These are phyloP conservation scores for Trametes maxima DNA, from an alignment of 768 basidiomycete genomes.

Conservation along the genomic window DNA sequence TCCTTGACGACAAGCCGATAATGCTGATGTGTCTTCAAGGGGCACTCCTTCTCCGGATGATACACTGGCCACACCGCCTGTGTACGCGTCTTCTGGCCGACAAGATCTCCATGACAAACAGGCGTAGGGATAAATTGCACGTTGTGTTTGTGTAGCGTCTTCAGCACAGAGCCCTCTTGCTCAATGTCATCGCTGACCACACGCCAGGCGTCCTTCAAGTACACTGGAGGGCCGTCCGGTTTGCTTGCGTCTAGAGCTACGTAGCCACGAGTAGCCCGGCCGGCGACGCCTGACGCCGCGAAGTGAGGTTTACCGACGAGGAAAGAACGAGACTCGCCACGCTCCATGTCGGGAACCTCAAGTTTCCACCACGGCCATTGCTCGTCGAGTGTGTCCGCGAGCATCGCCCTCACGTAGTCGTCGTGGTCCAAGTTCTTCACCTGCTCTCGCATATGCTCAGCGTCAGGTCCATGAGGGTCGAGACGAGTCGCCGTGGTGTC, in stretches of 20 bases:
- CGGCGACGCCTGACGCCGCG: background rate
- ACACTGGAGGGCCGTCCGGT: background rate
- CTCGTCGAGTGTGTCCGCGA: background rate
- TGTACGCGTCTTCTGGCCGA: background rate
- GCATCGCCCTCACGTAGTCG: background rate
- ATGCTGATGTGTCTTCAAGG: background rate
- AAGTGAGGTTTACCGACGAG: constrained; percentile 3
- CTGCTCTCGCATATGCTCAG: background rate
- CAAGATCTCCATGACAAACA: constrained; percentile 2
- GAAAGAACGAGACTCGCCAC: background rate
- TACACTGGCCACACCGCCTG: background rate
- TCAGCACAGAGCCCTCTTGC: background rate
- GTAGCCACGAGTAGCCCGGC: constrained; percentile 13
- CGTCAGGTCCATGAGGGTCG: background rate
- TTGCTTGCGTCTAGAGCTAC: background rate
- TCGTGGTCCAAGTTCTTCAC: background rate
- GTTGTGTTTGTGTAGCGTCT: background rate
- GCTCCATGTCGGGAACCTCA: background rate
- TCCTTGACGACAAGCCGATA: constrained; percentile 1
- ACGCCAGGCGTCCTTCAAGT: constrained; percentile 13
- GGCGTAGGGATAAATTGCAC: background rate
- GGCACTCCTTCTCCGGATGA: background rate
- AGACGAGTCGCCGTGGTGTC: constrained; percentile 6
- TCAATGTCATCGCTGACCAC: background rate
- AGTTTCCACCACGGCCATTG: background rate